Evolutionary conservation across 768 basidiomycete genomes (phyloP).

Genomic region (Multifurca ochricompacta): DNA sequence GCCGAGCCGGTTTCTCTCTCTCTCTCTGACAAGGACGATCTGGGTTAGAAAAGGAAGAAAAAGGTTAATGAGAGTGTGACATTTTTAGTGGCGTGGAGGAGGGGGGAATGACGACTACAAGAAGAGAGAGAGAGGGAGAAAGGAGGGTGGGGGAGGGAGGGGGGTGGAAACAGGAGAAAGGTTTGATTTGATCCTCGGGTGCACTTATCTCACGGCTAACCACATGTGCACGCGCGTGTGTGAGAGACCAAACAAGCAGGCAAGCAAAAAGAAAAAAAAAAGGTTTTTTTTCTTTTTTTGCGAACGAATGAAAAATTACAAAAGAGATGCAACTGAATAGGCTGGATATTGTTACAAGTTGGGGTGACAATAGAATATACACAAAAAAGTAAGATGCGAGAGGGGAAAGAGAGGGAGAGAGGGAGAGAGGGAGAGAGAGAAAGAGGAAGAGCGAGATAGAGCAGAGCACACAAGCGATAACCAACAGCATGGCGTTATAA

Average conservation of each 20-base stretch:
- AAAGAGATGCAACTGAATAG: conserved; percentile 2
- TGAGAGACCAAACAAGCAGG: no score
- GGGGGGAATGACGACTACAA: no score
- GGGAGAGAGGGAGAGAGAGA: not conserved
- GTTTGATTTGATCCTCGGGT: conserved; percentile 9
- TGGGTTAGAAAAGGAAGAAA: no score
- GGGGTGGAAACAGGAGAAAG: conserved; percentile 5
- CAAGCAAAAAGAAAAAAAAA: not conserved
- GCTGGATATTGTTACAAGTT: conserved; percentile 19
- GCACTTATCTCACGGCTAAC: not conserved
- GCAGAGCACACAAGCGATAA: conserved; percentile 7
- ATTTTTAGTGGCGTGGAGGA: no score
- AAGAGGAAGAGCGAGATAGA: not conserved
- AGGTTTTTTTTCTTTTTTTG: no score
- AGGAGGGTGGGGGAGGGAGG: no score
- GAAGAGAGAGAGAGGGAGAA: no score
- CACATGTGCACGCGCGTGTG: not conserved
- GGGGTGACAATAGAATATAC: conserved; percentile 14
- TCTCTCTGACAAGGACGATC: no score
- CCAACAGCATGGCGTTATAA: conserved; percentile 13
- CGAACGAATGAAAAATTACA: no score
- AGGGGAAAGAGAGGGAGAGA: not conserved
- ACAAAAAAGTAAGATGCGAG: conserved; percentile 7
- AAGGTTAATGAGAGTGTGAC: no score
- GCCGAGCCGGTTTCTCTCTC: no score